Conservation (phyloP, 305 asterid genomes). For the Rubia tinctorum region DNA sequence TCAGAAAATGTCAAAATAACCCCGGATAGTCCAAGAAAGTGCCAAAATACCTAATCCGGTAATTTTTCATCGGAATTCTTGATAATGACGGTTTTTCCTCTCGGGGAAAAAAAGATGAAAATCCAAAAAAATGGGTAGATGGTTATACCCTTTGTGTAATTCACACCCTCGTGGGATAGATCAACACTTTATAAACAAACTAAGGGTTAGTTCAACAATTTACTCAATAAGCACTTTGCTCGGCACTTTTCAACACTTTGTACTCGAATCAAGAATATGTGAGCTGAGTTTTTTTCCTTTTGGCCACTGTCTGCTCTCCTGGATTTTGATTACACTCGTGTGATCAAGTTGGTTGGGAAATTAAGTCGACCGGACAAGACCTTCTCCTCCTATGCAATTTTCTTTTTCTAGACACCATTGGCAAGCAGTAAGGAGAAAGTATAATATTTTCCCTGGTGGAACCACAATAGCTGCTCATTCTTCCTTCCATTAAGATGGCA, state of each 20-base stretch:
- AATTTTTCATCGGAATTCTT: too few relatives aligned
- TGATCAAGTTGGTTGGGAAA: slow-evolving; percentile 22
- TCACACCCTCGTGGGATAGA: too few relatives aligned
- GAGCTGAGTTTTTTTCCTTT: slow-evolving; percentile 11
- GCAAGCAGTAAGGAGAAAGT: slow-evolving; percentile 57
- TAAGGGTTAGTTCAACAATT: too few relatives aligned
- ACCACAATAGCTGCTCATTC: slow-evolving; percentile 38
- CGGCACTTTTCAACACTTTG: slow-evolving; percentile 37
- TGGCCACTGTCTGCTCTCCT: slow-evolving; percentile 31
- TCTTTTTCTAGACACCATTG: slow-evolving; percentile 29
- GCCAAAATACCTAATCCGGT: too few relatives aligned
- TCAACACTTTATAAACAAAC: too few relatives aligned
- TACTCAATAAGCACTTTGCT: slow-evolving; percentile 23
- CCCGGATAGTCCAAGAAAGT: too few relatives aligned
- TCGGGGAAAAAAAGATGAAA: too few relatives aligned
- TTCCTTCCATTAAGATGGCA: slow-evolving; percentile 11
- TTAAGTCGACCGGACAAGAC: slow-evolving; percentile 23
- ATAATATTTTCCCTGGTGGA: slow-evolving; percentile 44
- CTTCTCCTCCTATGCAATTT: slow-evolving; percentile 14
- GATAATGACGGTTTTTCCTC: too few relatives aligned
- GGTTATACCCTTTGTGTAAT: too few relatives aligned
- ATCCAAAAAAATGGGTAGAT: too few relatives aligned
- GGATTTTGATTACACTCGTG: slow-evolving; percentile 25
- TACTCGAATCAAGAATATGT: slow-evolving; percentile 20
- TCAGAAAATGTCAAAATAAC: too few relatives aligned